phyloP scores from a whole-genome alignment of 352 stramenopile genomes.

The Salisapilia sapeloensis region DNA sequence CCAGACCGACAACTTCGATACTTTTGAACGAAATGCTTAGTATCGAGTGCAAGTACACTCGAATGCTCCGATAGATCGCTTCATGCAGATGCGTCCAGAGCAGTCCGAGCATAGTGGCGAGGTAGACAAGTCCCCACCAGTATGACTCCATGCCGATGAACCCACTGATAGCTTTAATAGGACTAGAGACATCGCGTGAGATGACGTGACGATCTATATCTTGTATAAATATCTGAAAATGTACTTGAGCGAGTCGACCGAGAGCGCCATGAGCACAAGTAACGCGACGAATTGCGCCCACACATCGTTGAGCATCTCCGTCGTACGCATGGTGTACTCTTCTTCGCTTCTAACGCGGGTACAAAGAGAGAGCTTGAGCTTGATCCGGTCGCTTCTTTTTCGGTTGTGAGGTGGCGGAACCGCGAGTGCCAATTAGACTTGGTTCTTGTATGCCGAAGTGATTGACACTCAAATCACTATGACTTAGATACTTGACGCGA shows the following conservation, averaged over 20 bases:
- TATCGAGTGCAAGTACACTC: slow-evolving; percentile 95
- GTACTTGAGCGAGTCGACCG: slow-evolving; percentile 78
- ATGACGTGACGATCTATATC: not conserved
- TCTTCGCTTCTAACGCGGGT: too few species aligned
- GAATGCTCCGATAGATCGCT: slow-evolving; percentile 59
- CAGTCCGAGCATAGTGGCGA: slow-evolving; percentile 45
- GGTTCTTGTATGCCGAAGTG: too few species aligned
- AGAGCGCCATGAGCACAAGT: slow-evolving; percentile 54
- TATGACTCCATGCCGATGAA: slow-evolving; percentile 53
- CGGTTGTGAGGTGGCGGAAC: too few species aligned
- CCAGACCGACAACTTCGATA: slow-evolving; percentile 90
- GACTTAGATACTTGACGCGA: too few species aligned
- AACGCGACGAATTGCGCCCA: slow-evolving; percentile 72
- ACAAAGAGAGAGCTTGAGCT: too few species aligned
- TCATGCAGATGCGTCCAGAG: slow-evolving; percentile 65
- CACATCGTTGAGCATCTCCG: slow-evolving; percentile 64
- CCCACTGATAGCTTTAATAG: slow-evolving; percentile 63
- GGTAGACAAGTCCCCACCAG: slow-evolving; percentile 42
- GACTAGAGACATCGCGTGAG: slow-evolving; percentile 10
- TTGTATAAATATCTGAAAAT: slow-evolving; percentile 3
- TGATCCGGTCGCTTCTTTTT: too few species aligned
- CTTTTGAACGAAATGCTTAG: slow-evolving; percentile 96
- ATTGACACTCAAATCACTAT: too few species aligned
- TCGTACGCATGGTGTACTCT: too few species aligned
- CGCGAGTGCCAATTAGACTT: too few species aligned